A percentile compares a stretch with the other conserved stretches of the same genome.
Evolutionary conservation across 176 grass and related monocot species (phyloP).

Genomic region (Phyllostachys edulis): DNA sequence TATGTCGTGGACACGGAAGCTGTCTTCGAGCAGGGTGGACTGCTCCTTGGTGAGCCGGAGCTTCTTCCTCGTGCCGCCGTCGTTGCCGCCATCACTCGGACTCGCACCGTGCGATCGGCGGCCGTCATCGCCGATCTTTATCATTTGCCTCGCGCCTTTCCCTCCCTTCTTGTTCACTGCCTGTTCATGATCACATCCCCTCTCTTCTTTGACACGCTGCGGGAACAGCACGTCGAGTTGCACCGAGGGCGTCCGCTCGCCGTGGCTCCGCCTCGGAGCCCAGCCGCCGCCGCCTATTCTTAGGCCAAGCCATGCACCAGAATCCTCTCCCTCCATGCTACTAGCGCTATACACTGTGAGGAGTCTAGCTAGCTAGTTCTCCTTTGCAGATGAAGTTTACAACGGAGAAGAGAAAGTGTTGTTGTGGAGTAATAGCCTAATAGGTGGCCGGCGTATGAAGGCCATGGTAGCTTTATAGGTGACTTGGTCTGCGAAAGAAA

Average conservation of each 20-base stretch:
- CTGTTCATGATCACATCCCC: background rate
- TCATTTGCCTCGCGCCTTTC: background rate
- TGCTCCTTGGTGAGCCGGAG: constrained; percentile 70
- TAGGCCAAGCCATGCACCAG: constrained; percentile 54
- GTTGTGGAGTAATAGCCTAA: background rate
- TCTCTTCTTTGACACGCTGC: constrained; percentile 23
- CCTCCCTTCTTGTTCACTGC: constrained; percentile 3
- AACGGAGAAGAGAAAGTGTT: constrained; percentile 3
- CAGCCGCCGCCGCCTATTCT: constrained; percentile 36
- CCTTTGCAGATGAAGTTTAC: background rate
- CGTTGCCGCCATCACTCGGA: constrained; percentile 4
- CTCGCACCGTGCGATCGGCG: background rate
- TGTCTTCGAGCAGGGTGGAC: constrained; percentile 51
- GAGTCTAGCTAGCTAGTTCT: background rate
- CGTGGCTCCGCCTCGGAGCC: background rate
- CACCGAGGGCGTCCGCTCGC: constrained; percentile 16
- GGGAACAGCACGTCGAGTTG: constrained; percentile 40
- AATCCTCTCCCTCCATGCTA: constrained; percentile 47
- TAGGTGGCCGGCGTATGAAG: constrained; percentile 8
- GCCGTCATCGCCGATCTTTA: background rate
- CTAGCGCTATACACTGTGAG: background rate
- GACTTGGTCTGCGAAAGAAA: background rate
- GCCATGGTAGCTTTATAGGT: constrained; percentile 29
- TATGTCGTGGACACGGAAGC: constrained; percentile 57
- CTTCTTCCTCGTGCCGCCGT: constrained; percentile 51